Conservation (phyloP, 805 yeast species). For the Ogataea methylovora region DNA sequence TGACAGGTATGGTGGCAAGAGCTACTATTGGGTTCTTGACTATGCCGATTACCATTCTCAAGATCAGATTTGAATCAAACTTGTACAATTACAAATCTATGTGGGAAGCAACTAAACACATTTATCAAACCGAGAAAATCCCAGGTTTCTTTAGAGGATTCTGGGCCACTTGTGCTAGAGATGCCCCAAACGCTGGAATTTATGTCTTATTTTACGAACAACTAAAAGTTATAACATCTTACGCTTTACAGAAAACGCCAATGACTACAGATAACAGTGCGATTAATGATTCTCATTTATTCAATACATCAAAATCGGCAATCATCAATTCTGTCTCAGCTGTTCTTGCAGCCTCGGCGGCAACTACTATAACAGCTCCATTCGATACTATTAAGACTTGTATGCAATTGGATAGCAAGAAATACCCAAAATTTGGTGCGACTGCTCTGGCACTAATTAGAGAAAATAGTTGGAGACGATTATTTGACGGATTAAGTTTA, state of each 20-base stretch:
- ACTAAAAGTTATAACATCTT: conserved; percentile 51
- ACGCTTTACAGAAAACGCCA: conserved; percentile 18
- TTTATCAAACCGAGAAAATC: conserved; percentile 44
- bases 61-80: conserved; percentile 84
- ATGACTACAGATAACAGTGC: conserved; percentile 1
- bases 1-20: conserved; percentile 73
- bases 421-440: conserved; percentile 32
- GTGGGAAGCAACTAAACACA: conserved; percentile 48
- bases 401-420: conserved; percentile 63
- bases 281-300: neutral
- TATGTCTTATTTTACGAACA: conserved; percentile 83
- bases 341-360: conserved; percentile 61
- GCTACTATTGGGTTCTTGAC: conserved; percentile 78
- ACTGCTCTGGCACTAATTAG: conserved; percentile 31
- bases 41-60: conserved; percentile 91
- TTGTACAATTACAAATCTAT: conserved; percentile 63
- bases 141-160: conserved; percentile 81
- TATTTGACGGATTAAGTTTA: conserved; percentile 80
- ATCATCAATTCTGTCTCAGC: conserved; percentile 73
- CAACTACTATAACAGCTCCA: conserved; percentile 88
- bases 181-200: conserved; percentile 94
- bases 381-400: conserved; percentile 92
- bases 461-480: conserved; percentile 41
- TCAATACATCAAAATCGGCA: conserved; percentile 24
- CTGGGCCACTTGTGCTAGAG: conserved; percentile 80